Conservation (phyloP, 2,329 filamentous ascomycete genomes). For the Venturia asperata region DNA sequence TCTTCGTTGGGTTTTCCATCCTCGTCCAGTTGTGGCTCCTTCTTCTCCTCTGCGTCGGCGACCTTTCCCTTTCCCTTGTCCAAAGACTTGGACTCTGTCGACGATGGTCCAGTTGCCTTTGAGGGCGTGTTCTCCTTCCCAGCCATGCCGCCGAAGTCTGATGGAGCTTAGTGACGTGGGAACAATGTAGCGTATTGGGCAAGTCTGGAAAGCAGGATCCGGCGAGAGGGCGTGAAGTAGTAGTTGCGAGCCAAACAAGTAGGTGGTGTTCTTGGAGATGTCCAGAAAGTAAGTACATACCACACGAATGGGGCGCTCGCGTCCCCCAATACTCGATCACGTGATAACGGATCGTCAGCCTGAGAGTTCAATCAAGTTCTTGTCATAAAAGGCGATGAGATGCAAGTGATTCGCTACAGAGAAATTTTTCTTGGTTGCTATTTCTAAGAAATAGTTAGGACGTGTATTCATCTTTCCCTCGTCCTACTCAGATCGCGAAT, state of each 20-base stretch:
- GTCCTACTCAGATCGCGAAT: too few species aligned
- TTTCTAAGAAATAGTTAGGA: too few species aligned
- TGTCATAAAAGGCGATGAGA: too few species aligned
- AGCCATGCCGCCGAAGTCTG: slow-evolving; percentile 19
- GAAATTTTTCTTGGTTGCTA: too few species aligned
- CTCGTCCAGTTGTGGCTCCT: slow-evolving; percentile 55
- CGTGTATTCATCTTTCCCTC: too few species aligned
- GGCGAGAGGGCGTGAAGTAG: neutral
- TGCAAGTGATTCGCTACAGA: too few species aligned
- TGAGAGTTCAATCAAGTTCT: too few species aligned
- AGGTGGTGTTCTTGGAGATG: neutral
- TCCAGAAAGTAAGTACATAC: neutral
- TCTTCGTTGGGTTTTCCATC: slow-evolving; percentile 75
- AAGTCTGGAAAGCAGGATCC: neutral
- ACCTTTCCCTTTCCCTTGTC: slow-evolving; percentile 98
- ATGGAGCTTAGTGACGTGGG: slow-evolving; percentile 4
- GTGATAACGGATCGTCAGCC: neutral
- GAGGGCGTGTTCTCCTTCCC: slow-evolving; percentile 17
- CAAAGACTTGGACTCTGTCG: slow-evolving; percentile 79
- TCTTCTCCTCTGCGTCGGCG: slow-evolving; percentile 57
- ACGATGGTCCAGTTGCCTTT: slow-evolving; percentile 60
- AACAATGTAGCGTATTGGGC: neutral
- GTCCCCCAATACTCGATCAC: neutral
- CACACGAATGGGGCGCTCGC: neutral
- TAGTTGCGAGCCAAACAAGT: neutral